A percentile compares a stretch with the other conserved stretches of the same genome.
Conservation (phyloP, 345 rosid genomes). For the Excoecaria agallocha region DNA sequence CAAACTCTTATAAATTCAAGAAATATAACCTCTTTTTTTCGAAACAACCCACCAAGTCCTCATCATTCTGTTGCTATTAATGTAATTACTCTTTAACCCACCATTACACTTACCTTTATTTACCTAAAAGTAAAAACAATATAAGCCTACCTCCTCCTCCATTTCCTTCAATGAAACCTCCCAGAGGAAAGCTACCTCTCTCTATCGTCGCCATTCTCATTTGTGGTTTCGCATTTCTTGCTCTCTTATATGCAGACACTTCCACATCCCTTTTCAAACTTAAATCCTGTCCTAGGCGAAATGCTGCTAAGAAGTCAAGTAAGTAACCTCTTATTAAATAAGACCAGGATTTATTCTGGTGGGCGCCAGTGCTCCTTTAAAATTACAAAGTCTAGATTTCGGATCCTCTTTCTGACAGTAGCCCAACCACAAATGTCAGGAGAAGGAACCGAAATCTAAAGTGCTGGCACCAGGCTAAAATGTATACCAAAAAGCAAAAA, state of each 20-base stretch:
- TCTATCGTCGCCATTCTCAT: constrained; percentile 41
- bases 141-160: constrained; percentile 41
- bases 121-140: too few species aligned
- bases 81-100: neutral
- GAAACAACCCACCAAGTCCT: neutral
- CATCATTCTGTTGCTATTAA: constrained; percentile 33
- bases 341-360: too few species aligned
- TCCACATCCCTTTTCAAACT: constrained; percentile 42
- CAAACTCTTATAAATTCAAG: constrained; percentile 30
- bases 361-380: too few species aligned
- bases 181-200: constrained; percentile 59
- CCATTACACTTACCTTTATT: neutral
- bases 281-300: constrained; percentile 51
- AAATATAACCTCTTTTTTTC: neutral
- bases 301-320: constrained; percentile 46
- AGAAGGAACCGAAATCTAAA: too few species aligned
- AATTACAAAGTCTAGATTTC: too few species aligned
- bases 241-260: constrained; percentile 65
- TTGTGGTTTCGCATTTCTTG: constrained; percentile 52
- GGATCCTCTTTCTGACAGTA: too few species aligned
- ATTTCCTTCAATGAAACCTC: constrained; percentile 32
- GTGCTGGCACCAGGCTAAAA: too few species aligned
- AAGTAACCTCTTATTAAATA: too few species aligned
- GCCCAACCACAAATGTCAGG: too few species aligned
- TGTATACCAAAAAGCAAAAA: too few species aligned